A percentile compares a stretch with the other conserved stretches of the same genome.
Evolutionary conservation across 1,284 basidiomycete species (phyloP).

Genomic region (Leccinum angustisporum): DNA sequence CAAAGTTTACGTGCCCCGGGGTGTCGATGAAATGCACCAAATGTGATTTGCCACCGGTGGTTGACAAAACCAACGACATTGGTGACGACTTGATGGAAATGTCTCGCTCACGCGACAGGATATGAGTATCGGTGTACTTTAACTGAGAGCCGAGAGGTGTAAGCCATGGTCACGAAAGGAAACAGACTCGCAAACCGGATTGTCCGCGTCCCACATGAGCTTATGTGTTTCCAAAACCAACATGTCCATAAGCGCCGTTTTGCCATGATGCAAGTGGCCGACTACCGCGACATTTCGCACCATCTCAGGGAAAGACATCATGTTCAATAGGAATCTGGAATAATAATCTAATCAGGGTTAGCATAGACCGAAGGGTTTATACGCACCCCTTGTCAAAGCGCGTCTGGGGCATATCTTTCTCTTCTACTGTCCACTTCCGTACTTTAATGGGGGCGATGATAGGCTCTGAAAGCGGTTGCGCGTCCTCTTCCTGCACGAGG

Average conservation of each 20-base stretch:
- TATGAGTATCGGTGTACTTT: conserved; percentile 95
- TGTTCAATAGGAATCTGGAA: conserved; percentile 84
- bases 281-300: conserved; percentile 93
- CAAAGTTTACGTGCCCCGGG: conserved; percentile 97
- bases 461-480: conserved; percentile 92
- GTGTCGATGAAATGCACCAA: conserved; percentile 95
- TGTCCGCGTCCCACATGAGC: conserved; percentile 88
- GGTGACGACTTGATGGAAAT: conserved; percentile 97
- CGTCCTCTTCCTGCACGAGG: conserved; percentile 97
- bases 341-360: conserved; percentile 15
- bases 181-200: conserved; percentile 57
- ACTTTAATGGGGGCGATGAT: conserved; percentile 95
- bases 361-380: not conserved
- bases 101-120: conserved; percentile 83
- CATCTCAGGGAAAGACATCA: conserved; percentile 93
- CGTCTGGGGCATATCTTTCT: conserved; percentile 91
- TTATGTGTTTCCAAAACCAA: conserved; percentile 96
- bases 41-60: conserved; percentile 91
- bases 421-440: conserved; percentile 88
- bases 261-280: conserved; percentile 97
- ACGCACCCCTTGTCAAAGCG: conserved; percentile 90
- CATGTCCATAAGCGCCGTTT: conserved; percentile 97
- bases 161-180: conserved; percentile 18
- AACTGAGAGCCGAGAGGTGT: conserved; percentile 42
- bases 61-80: conserved; percentile 89